Evolutionary conservation across 1,139 yeast genomes (phyloP), one percentile per base, ranked within the genome.

Genomic region (Scheffersomyces titani): DNA sequence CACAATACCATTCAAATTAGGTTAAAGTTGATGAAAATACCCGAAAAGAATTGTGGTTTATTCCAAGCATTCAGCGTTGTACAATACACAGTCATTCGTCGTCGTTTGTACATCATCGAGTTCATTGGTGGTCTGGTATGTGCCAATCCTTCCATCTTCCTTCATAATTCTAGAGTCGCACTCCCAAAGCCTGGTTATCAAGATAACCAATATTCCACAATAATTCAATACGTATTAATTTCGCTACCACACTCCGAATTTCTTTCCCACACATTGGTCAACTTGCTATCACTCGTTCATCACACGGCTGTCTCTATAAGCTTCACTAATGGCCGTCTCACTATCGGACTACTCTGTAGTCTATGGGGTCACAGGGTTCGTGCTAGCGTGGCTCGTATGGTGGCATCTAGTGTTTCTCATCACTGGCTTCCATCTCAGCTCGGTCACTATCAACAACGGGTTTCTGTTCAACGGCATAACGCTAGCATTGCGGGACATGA

Each of bases 361-460:
- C n/a, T 52, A 55, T 47, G 55, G 57, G 45, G 51, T 58, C 47
- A 48, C 54, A 20, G 51, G 57, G 24, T 52, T 54, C 11, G 47
- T 61, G 6, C 47, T 59, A 13, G 51, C 54, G 4, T 74, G 79
- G 79, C 52, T 61, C 13, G 21, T 63, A 1, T 30, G 59, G 19
- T 77, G 81, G 81, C 65, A 65, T 51, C 21, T 71, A 16, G 55
- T 72, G 13, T 73, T 72, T 60, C 51, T 61, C n/a, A 16, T 71
- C 1, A 63, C 71, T 3, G 83, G 83, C 13, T 59, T 78, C 58
- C 74, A 74, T 56, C 61, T 79, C 47, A 64, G 68, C 46, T 70
- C 75, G 20, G 55, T 80, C 4, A 60, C 76, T 24, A 70, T 79
- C 47, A 76, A 74, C 62, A 78, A 78, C 63, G 83, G 83, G 19